Conservation (phyloP, 2,329 filamentous ascomycete species). For the Fusarium mangiferae region DNA sequence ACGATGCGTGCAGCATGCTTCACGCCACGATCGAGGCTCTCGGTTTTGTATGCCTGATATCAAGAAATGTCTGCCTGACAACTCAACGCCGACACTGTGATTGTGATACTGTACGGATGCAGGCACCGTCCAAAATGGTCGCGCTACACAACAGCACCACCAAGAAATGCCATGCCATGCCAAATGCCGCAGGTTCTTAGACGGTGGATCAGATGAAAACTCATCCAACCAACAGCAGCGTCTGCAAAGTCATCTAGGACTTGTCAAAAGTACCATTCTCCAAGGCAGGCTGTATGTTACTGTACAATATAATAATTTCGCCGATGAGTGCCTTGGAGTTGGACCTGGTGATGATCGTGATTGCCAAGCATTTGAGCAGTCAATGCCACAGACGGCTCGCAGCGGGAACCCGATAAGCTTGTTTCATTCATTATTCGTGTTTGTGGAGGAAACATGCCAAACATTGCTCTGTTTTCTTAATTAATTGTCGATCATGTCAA, state of each 20-base stretch:
- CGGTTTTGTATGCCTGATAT: neutral
- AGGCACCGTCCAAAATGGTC: slow-evolving; percentile 30
- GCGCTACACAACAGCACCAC: slow-evolving; percentile 14
- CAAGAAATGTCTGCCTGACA: slow-evolving; percentile 17
- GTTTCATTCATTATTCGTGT: slow-evolving; percentile 21
- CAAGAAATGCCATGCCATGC: neutral
- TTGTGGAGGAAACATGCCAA: slow-evolving; percentile 10
- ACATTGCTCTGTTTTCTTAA: neutral
- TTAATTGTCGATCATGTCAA: slow-evolving; percentile 5
- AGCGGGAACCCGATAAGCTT: slow-evolving; percentile 39
- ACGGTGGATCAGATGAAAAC: slow-evolving; percentile 30
- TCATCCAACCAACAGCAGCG: slow-evolving; percentile 12
- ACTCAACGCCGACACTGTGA: slow-evolving; percentile 10
- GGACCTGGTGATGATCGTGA: slow-evolving; percentile 3
- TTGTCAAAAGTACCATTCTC: slow-evolving; percentile 1
- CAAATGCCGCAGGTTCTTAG: slow-evolving; percentile 33
- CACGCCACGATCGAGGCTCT: slow-evolving; percentile 21
- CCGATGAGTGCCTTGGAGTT: neutral
- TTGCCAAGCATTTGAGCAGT: slow-evolving; percentile 23
- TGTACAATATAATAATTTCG: neutral
- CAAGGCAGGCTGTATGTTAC: neutral
- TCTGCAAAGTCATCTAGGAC: slow-evolving; percentile 13
- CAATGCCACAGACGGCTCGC: slow-evolving; percentile 3
- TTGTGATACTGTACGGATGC: slow-evolving; percentile 31
- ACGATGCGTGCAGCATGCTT: slow-evolving; percentile 20